A percentile compares a stretch with the other conserved stretches of the same genome.
Evolutionary conservation across 163 green algal genomes (phyloP).

Genomic region (Volvox carteri): DNA sequence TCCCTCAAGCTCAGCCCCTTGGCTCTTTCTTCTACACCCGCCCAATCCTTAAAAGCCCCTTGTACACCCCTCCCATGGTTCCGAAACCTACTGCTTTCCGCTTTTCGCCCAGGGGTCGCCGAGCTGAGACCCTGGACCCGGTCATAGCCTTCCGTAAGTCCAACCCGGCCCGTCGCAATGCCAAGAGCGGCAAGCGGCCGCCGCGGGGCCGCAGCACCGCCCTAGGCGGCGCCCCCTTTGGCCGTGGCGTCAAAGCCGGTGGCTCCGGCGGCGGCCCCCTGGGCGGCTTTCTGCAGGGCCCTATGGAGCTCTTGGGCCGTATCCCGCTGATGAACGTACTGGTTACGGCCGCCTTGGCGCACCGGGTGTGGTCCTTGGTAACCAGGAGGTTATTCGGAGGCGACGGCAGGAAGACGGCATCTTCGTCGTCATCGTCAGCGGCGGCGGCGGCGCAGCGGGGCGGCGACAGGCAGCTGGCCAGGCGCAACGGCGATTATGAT

Average conservation of each 20-base stretch:
- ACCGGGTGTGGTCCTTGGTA: conserved; percentile 35
- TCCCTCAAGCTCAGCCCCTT: too few species aligned
- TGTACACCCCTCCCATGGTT: too few species aligned
- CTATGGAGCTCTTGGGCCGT: background rate
- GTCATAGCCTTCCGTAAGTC: conserved; percentile 47
- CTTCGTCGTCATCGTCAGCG: too few species aligned
- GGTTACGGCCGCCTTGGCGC: conserved; percentile 11
- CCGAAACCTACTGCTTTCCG: too few species aligned
- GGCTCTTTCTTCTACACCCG: too few species aligned
- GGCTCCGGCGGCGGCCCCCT: background rate
- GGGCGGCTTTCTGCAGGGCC: background rate
- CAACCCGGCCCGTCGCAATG: conserved; percentile 35
- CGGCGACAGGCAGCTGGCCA: background rate
- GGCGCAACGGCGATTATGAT: background rate
- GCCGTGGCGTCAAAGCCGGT: background rate
- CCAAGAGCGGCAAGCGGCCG: background rate
- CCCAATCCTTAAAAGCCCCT: too few species aligned
- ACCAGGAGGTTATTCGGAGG: background rate
- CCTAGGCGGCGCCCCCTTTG: background rate
- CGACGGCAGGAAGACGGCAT: too few species aligned
- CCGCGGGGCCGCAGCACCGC: background rate
- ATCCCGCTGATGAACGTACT: conserved; percentile 40
- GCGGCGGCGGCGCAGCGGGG: background rate
- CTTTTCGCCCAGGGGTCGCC: background rate
- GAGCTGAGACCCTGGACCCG: background rate